Evolutionary conservation across 176 grass and related monocot species (phyloP), one percentile per base, ranked within the genome.

Genomic region (Ensete ventricosum): DNA sequence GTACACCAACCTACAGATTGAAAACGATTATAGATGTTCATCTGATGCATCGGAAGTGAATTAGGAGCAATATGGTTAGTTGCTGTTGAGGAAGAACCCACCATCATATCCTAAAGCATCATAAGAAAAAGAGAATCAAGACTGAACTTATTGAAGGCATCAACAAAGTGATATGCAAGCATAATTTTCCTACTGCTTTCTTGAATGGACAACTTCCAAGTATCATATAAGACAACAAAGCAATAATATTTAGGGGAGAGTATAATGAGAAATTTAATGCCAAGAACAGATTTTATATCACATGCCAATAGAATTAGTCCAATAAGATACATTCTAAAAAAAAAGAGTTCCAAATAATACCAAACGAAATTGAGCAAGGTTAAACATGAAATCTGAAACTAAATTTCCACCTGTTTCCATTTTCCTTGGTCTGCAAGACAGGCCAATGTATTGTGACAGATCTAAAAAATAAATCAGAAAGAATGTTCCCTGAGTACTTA

Each of bases 361-460:
- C 4, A 60, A 60, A 60, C 16, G 9, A 60, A n/a, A 60, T 60
- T 60, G 57, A 60, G 57, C 13, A 60, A n/a, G n/a, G 57, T n/a
- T 20, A 60, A n/a, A n/a, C 57, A 60, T n/a, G 57, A 60, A 60
- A n/a, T n/a, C 7, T 60, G 34, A n/a, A 60, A 60, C 2, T 20
- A 60, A 2, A 60, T 60, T 7, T 20, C 25, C 72, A 11, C 14
- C 54, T 25, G 34, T 74, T 74, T 8, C 72, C 72, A 74, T 74
- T 74, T 74, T 48, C 54, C 72, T 74, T 74, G 54, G 59, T 55
- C 54, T 75, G 55, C 14, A 60, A 48, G 16, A 60, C 24, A 75
- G 7, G 16, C 22, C 25, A 75, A 60, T 73, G 22, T 19, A 54
- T 54, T 26, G 13, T 43, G 6, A 43, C 4, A n/a, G 4, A 19